These are phyloP conservation scores for Mesembryanthemum crystallinum DNA, from an alignment of 148 eudicot genomes.

Conservation along the genomic window DNA sequence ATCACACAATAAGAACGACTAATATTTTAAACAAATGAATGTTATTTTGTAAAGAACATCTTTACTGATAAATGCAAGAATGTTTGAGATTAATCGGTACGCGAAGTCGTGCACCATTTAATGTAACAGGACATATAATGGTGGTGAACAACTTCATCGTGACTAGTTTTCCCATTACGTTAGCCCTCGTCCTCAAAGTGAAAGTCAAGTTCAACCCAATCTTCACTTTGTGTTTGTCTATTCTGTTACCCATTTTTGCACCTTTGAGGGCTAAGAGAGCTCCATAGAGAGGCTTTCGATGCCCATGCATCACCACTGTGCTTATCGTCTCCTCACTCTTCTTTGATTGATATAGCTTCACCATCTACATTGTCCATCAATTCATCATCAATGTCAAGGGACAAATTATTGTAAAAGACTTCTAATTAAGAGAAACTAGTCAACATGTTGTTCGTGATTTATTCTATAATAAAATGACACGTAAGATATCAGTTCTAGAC, in stretches of 20 bases:
- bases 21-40: too few species aligned
- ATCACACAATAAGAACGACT: too few species aligned
- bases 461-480: too few species aligned
- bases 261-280: background rate
- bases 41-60: background rate
- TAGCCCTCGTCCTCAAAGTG: background rate
- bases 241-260: background rate
- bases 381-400: too few species aligned
- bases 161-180: conserved; percentile 3
- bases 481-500: too few species aligned
- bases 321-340: conserved; percentile 3
- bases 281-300: conserved; percentile 6
- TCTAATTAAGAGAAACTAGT: too few species aligned
- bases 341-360: background rate
- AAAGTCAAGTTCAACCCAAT: conserved; percentile 9
- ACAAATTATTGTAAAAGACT: too few species aligned
- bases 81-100: background rate
- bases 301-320: conserved; percentile 3
- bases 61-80: background rate
- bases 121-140: background rate
- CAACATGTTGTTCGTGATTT: too few species aligned
- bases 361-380: background rate
- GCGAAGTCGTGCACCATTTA: conserved; percentile 5
- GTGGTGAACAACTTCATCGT: background rate
- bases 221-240: background rate